Percentiles rank a stretch among this genome's conserved stretches.
These are phyloP conservation scores for Colletotrichum destructivum DNA, from an alignment of 2,329 filamentous ascomycete genomes.

Conservation along the genomic window DNA sequence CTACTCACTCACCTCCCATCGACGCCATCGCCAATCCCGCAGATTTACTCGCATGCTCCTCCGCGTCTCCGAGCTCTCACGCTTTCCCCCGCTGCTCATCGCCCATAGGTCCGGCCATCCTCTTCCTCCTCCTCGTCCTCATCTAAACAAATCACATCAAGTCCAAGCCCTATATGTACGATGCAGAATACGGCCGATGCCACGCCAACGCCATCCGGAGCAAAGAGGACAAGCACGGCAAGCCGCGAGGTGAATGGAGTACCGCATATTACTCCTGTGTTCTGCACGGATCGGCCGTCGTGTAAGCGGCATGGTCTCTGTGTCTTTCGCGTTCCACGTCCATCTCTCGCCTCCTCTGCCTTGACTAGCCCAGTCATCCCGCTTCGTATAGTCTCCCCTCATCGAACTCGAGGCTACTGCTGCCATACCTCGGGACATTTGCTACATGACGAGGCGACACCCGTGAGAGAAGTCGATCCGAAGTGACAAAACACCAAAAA, in stretches of 20 bases:
- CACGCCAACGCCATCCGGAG: constrained; percentile 22
- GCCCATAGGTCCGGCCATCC: background rate
- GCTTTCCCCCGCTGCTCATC: background rate
- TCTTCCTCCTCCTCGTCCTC: background rate
- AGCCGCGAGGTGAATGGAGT: background rate
- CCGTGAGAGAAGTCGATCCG: background rate
- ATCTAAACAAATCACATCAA: background rate
- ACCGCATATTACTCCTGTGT: constrained; percentile 13
- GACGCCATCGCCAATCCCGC: constrained; percentile 27
- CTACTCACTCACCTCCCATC: constrained; percentile 24
- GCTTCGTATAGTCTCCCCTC: background rate
- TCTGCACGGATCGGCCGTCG: constrained; percentile 40
- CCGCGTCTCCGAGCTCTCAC: constrained; percentile 24
- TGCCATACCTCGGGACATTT: constrained; percentile 12
- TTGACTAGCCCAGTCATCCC: constrained; percentile 7
- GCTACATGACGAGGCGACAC: background rate
- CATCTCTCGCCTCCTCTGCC: background rate
- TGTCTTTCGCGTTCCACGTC: background rate
- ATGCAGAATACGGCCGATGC: constrained; percentile 15
- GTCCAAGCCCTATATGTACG: background rate
- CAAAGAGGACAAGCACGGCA: constrained; percentile 4
- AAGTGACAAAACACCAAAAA: background rate
- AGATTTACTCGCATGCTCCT: constrained; percentile 33
- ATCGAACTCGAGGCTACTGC: constrained; percentile 2
- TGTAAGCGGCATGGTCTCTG: constrained; percentile 11